Percentiles rank a stretch among this genome's conserved stretches.
Conservation (phyloP, 768 basidiomycete species). For the Tulasnella sp. region DNA sequence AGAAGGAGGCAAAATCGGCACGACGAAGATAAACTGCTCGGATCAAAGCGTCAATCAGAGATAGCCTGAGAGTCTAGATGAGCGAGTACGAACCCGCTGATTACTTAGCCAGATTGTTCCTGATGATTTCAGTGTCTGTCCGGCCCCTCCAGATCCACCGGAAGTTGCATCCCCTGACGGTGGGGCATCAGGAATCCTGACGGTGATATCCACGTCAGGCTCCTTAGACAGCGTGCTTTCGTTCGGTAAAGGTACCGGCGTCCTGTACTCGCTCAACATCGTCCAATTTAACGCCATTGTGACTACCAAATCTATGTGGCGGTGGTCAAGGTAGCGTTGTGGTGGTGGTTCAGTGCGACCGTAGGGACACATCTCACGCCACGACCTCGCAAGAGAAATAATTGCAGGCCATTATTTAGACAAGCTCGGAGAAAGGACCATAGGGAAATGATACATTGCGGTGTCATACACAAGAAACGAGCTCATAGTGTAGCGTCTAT, state of each 20-base stretch:
- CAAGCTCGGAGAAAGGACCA: neutral
- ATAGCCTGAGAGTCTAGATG: neutral
- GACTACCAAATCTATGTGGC: neutral
- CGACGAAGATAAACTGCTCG: conserved; percentile 3
- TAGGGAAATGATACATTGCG: neutral
- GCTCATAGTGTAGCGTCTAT: neutral
- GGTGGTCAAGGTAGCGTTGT: no score
- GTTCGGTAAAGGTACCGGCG: conserved; percentile 1
- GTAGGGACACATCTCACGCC: neutral
- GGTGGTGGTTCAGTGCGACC: neutral
- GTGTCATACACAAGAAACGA: neutral
- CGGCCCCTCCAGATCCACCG: conserved; percentile 1
- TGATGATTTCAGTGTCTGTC: neutral
- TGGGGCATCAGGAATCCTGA: conserved; percentile 1
- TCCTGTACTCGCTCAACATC: neutral
- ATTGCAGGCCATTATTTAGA: neutral
- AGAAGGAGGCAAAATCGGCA: neutral
- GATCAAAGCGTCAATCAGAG: neutral
- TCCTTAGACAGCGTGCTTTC: neutral
- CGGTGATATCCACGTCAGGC: neutral
- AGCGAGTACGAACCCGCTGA: neutral
- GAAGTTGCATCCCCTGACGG: neutral
- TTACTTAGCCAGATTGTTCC: conserved; percentile 6
- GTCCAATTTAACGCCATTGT: conserved; percentile 10
- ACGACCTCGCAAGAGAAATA: neutral